Conservation (phyloP, 441 rosid genomes). For the Jatropha podagrica region DNA sequence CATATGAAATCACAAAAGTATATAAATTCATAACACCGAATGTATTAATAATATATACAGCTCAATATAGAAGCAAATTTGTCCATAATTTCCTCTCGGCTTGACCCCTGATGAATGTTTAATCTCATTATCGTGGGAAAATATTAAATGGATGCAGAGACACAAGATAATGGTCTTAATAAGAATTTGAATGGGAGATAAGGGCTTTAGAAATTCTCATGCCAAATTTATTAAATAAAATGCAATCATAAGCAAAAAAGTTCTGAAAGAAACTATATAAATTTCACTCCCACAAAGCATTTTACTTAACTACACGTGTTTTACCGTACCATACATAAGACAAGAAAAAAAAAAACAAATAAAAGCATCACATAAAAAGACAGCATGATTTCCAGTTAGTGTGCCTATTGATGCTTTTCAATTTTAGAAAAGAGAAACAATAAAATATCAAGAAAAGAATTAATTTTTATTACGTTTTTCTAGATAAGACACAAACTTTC, state of each 20-base stretch:
- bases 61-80: no score
- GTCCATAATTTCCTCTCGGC: slow-evolving; percentile 82
- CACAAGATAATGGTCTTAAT: not conserved
- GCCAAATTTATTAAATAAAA: slow-evolving; percentile 2
- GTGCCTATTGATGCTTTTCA: not conserved
- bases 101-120: slow-evolving; percentile 68
- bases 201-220: not conserved
- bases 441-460: not conserved
- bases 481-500: not conserved
- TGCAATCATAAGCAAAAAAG: not conserved
- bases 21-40: no score
- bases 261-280: not conserved
- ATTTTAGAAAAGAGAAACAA: not conserved
- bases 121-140: slow-evolving; percentile 17
- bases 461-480: not conserved
- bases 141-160: not conserved
- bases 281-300: slow-evolving; percentile 21
- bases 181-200: not conserved
- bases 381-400: not conserved
- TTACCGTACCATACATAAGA: slow-evolving; percentile 28
- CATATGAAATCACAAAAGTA: no score
- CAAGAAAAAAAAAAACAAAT: slow-evolving; percentile 19
- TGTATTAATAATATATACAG: no score
- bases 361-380: not conserved
- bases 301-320: slow-evolving; percentile 29